Percentiles rank a stretch among this genome's conserved stretches.
Evolutionary conservation across 2,329 filamentous ascomycete genomes (phyloP).

Genomic region (Paraphoma sp.): DNA sequence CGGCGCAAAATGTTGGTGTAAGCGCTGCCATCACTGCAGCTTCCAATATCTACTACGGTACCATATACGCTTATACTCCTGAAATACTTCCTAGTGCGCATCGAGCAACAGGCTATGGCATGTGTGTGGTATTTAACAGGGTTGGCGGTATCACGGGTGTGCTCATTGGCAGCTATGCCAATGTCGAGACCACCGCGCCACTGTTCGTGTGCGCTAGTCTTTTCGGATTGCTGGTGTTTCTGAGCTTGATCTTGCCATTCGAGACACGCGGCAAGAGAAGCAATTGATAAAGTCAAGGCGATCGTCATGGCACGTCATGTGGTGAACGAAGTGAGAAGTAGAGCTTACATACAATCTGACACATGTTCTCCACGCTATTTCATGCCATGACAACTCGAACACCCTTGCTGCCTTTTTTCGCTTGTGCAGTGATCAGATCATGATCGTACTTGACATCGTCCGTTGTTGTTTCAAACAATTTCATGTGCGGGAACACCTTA

Average conservation of each 20-base stretch:
- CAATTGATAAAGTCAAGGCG: not conserved
- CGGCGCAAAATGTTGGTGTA: constrained; percentile 28
- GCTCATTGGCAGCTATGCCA: constrained; percentile 29
- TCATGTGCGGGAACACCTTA: not conserved
- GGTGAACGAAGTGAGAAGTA: no score
- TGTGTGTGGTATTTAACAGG: constrained; percentile 30
- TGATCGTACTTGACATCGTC: constrained; percentile 2
- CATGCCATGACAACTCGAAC: not conserved
- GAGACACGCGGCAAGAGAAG: constrained; percentile 12
- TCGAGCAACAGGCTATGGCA: constrained; percentile 28
- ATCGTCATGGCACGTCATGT: no score
- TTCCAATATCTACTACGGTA: constrained; percentile 30
- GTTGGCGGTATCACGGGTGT: constrained; percentile 31
- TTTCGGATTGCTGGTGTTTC: constrained; percentile 28
- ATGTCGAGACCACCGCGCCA: constrained; percentile 31
- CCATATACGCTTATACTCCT: constrained; percentile 29
- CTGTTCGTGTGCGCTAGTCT: constrained; percentile 31
- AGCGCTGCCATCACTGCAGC: constrained; percentile 24
- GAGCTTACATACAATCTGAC: no score
- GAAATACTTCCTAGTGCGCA: constrained; percentile 27
- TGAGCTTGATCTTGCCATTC: constrained; percentile 31
- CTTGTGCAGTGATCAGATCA: constrained; percentile 1
- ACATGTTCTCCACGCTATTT: not conserved
- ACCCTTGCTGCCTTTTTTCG: constrained; percentile 2
- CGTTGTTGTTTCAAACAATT: not conserved